Evolutionary conservation across 805 yeast genomes (phyloP).

Genomic region (Ogataea paradorogensis): DNA sequence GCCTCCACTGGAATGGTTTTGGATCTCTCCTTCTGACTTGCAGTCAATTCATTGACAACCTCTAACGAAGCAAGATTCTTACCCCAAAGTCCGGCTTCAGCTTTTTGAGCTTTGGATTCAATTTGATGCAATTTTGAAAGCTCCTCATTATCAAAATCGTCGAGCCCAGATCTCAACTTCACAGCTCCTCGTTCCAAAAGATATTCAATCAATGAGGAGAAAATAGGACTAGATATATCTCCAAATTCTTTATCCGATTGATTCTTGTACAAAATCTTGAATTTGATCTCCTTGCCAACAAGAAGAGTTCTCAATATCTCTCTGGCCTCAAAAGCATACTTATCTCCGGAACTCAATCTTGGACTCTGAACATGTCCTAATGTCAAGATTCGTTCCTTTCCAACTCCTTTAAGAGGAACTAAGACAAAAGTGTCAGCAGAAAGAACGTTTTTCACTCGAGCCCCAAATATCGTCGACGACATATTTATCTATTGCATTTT

Average conservation of each 20-base stretch:
- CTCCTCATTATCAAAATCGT: conserved; percentile 39
- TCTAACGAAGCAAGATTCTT: conserved; percentile 25
- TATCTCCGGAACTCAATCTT: conserved; percentile 42
- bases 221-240: conserved; percentile 62
- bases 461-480: conserved; percentile 36
- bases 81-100: conserved; percentile 58
- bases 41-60: conserved; percentile 29
- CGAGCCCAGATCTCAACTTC: conserved; percentile 54
- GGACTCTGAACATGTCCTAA: conserved; percentile 66
- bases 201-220: conserved; percentile 55
- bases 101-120: conserved; percentile 50
- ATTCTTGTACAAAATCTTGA: conserved; percentile 52
- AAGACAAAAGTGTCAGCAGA: conserved; percentile 71
- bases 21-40: conserved; percentile 36
- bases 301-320: conserved; percentile 60
- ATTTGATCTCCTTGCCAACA: conserved; percentile 63
- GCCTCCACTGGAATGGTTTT: conserved; percentile 44
- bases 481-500: conserved; percentile 14
- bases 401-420: conserved; percentile 46
- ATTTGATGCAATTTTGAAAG: conserved; percentile 36
- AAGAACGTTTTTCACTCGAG: conserved; percentile 66
- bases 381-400: conserved; percentile 60
- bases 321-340: conserved; percentile 53
- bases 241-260: conserved; percentile 66
- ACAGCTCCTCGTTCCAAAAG: conserved; percentile 58